phyloP scores from a whole-genome alignment of 495 filamentous ascomycete species.

The Aspergillus indologenus region DNA sequence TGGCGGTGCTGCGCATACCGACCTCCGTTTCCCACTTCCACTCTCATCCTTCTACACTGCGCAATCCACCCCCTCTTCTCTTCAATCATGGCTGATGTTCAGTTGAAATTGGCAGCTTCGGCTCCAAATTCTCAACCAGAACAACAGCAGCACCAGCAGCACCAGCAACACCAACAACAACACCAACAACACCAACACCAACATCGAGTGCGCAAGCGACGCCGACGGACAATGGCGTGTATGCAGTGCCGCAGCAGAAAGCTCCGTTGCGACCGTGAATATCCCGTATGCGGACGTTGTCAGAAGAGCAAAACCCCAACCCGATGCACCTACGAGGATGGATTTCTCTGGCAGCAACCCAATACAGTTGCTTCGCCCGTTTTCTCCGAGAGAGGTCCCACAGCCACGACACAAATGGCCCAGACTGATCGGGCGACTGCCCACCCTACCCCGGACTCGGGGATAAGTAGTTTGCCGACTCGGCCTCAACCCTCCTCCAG shows the following conservation, averaged over 20 bases:
- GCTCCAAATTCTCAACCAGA: slow-evolving; percentile 13
- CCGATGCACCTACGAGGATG: slow-evolving; percentile 47
- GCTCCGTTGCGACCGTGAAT: slow-evolving; percentile 66
- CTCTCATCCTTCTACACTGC: background rate
- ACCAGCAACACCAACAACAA: slow-evolving; percentile 12
- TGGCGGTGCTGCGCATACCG: background rate
- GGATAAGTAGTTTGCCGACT: slow-evolving; percentile 28
- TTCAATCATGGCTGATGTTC: slow-evolving; percentile 12
- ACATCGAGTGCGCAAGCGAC: slow-evolving; percentile 38
- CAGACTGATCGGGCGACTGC: slow-evolving; percentile 24
- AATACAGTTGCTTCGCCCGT: slow-evolving; percentile 32
- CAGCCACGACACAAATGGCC: slow-evolving; percentile 14
- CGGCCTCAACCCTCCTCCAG: slow-evolving; percentile 27
- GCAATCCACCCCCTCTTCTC: background rate
- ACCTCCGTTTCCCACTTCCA: background rate
- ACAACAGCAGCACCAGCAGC: background rate
- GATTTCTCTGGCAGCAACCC: slow-evolving; percentile 48
- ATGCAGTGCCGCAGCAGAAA: slow-evolving; percentile 62
- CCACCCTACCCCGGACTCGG: slow-evolving; percentile 38
- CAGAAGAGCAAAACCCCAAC: slow-evolving; percentile 45
- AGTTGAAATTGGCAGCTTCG: background rate
- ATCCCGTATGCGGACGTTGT: slow-evolving; percentile 63
- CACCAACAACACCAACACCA: slow-evolving; percentile 7
- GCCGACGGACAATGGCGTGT: slow-evolving; percentile 42
- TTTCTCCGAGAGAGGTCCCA: slow-evolving; percentile 31